Percentiles rank a stretch among this genome's conserved stretches.
These are phyloP conservation scores for Monascus ruber DNA, from an alignment of 2,329 filamentous ascomycete species.

Conservation along the genomic window DNA sequence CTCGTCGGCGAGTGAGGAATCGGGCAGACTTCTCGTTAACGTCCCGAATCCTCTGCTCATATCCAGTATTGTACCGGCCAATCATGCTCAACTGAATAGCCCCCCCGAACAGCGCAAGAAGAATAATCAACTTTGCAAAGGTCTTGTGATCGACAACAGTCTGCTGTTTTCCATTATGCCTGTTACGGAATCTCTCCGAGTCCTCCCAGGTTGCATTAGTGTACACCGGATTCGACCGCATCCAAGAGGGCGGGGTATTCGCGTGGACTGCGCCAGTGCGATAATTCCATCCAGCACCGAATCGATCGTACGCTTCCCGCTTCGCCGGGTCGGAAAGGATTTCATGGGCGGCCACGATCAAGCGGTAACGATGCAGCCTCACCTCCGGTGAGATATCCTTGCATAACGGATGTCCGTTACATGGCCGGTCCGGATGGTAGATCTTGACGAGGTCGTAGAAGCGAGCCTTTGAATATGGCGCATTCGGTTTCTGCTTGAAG, in stretches of 20 bases:
- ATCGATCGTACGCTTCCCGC: constrained; percentile 69
- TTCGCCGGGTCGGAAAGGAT: constrained; percentile 73
- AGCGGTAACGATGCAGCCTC: constrained; percentile 77
- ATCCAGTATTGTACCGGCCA: constrained; percentile 47
- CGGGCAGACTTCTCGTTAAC: constrained; percentile 54
- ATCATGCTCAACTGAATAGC: constrained; percentile 63
- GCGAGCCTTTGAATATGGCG: constrained; percentile 66
- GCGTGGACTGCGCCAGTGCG: constrained; percentile 24
- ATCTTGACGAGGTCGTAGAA: constrained; percentile 91
- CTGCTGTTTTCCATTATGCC: constrained; percentile 30
- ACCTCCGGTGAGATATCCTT: constrained; percentile 46
- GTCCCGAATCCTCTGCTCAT: constrained; percentile 56
- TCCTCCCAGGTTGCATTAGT: constrained; percentile 95
- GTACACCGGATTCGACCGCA: constrained; percentile 30
- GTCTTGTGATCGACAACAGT: constrained; percentile 63
- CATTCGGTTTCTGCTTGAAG: constrained; percentile 50
- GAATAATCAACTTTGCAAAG: constrained; percentile 62
- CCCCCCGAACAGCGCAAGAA: constrained; percentile 57
- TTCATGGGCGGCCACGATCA: constrained; percentile 77
- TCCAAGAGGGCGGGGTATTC: constrained; percentile 11
- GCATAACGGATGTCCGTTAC: constrained; percentile 30
- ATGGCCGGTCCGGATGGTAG: constrained; percentile 75
- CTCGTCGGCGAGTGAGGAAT: constrained; percentile 42
- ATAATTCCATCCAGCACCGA: constrained; percentile 67
- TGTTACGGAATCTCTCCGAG: constrained; percentile 72